Evolutionary conservation across 176 grass and related monocot species (phyloP).

Genomic region (Eleusine coracana): DNA sequence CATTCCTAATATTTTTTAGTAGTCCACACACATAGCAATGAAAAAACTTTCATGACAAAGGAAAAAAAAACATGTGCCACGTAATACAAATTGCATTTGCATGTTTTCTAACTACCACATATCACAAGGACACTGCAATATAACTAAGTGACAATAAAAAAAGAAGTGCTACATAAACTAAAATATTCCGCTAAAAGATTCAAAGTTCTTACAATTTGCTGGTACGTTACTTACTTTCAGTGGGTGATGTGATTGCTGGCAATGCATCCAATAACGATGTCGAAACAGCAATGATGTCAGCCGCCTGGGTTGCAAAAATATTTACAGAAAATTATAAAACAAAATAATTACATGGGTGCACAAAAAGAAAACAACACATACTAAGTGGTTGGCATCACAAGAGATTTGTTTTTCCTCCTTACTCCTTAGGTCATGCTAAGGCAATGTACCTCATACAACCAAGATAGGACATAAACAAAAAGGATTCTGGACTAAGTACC

Average conservation of each 20-base stretch:
- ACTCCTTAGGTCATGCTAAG: conserved; percentile 1
- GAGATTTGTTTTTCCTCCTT: not conserved
- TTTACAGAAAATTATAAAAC: conserved; percentile 29
- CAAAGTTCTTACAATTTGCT: not conserved
- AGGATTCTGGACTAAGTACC: not conserved
- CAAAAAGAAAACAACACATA: conserved; percentile 6
- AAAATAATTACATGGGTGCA: conserved; percentile 36
- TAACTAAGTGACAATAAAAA: conserved; percentile 13
- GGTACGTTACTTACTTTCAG: conserved; percentile 52
- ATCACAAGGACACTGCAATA: conserved; percentile 7
- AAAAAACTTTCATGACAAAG: not conserved
- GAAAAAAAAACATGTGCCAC: not conserved
- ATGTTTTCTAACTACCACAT: conserved; percentile 1
- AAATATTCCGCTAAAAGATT: conserved; percentile 15
- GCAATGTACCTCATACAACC: conserved; percentile 2
- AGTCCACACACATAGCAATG: not conserved
- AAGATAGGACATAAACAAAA: conserved; percentile 3
- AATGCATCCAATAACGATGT: conserved; percentile 75
- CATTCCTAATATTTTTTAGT: not conserved
- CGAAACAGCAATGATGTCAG: conserved; percentile 75
- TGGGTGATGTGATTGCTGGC: conserved; percentile 50
- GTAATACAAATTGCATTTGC: conserved; percentile 1
- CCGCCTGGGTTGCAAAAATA: conserved; percentile 54
- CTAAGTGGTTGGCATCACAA: conserved; percentile 21
- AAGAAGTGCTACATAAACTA: not conserved